Percentiles rank a stretch among this genome's conserved stretches.
phyloP scores from a whole-genome alignment of 1,139 yeast genomes.

The Hanseniaspora sp. region DNA sequence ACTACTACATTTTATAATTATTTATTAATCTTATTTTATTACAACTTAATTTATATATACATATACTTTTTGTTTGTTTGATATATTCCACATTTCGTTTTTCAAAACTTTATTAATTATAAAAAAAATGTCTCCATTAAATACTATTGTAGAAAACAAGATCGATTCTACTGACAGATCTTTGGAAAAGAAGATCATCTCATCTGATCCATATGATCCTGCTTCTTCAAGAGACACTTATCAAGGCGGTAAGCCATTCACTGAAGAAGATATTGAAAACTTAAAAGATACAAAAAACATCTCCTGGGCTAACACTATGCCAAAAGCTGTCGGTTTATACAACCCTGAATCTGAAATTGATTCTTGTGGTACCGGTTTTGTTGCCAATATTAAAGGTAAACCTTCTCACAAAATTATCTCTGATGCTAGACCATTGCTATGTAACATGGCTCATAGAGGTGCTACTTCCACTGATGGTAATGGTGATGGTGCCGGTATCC shows the following conservation, averaged over 20 bases:
- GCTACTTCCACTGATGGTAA: conserved; percentile 95
- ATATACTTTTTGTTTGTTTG: not conserved
- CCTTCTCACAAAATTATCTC: conserved; percentile 86
- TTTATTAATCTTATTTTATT: not conserved
- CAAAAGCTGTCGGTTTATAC: conserved; percentile 78
- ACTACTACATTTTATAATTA: no score
- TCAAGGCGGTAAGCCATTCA: conserved; percentile 28
- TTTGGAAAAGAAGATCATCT: conserved; percentile 14
- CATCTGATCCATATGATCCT: conserved; percentile 26
- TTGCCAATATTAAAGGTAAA: conserved; percentile 83
- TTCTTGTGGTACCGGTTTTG: conserved; percentile 98
- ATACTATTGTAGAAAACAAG: not conserved
- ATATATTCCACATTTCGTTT: not conserved
- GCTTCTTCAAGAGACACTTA: conserved; percentile 24
- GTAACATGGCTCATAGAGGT: conserved; percentile 98
- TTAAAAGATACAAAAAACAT: conserved; percentile 47
- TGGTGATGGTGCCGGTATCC: conserved; percentile 98
- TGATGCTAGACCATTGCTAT: conserved; percentile 75
- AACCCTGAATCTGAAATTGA: conserved; percentile 92
- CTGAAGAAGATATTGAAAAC: conserved; percentile 51
- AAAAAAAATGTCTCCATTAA: not conserved
- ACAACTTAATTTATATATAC: not conserved
- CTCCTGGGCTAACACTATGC: conserved; percentile 88
- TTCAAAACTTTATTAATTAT: not conserved
- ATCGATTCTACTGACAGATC: not conserved